Evolutionary conservation across 2,329 filamentous ascomycete genomes (phyloP).

Genomic region (Claviceps paspali): DNA sequence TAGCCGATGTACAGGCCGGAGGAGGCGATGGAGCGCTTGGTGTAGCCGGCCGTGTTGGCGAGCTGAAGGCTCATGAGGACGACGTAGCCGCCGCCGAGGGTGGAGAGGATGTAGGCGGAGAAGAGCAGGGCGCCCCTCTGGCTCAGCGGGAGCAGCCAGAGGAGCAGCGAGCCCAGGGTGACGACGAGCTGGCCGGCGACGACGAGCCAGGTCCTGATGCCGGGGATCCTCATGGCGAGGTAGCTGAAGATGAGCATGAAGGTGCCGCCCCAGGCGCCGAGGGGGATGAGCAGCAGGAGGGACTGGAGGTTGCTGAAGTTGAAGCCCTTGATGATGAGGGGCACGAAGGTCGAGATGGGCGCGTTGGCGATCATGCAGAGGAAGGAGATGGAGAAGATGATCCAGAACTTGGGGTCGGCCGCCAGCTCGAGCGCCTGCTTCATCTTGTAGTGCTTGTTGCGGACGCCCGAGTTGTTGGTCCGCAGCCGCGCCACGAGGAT

Average conservation of each 20-base stretch:
- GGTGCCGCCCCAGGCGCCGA: constrained; percentile 15
- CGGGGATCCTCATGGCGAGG: neutral
- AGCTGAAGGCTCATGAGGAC: constrained; percentile 1
- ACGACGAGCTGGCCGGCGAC: neutral
- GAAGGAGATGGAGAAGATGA: constrained; percentile 36
- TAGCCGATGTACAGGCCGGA: constrained; percentile 15
- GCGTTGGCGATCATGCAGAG: constrained; percentile 26
- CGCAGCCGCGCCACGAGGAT: constrained; percentile 27
- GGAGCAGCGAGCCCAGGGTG: neutral
- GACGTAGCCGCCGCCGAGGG: neutral
- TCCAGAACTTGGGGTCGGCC: constrained; percentile 31
- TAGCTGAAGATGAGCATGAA: neutral
- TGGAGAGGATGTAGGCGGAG: neutral
- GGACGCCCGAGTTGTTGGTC: constrained; percentile 16
- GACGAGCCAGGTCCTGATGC: constrained; percentile 1
- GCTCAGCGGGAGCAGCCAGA: neutral
- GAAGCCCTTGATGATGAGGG: constrained; percentile 17
- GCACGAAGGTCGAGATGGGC: constrained; percentile 21
- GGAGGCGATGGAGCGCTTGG: constrained; percentile 3
- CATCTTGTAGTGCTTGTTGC: constrained; percentile 20
- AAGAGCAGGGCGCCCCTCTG: neutral
- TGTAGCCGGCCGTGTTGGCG: constrained; percentile 13
- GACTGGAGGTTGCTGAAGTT: constrained; percentile 20
- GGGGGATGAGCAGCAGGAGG: constrained; percentile 34
- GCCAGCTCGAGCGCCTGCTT: constrained; percentile 25